A percentile compares a stretch with the other conserved stretches of the same genome.
These are phyloP conservation scores for Cryptococcus deneoformans DNA, from an alignment of 1,284 basidiomycete genomes.

Conservation along the genomic window DNA sequence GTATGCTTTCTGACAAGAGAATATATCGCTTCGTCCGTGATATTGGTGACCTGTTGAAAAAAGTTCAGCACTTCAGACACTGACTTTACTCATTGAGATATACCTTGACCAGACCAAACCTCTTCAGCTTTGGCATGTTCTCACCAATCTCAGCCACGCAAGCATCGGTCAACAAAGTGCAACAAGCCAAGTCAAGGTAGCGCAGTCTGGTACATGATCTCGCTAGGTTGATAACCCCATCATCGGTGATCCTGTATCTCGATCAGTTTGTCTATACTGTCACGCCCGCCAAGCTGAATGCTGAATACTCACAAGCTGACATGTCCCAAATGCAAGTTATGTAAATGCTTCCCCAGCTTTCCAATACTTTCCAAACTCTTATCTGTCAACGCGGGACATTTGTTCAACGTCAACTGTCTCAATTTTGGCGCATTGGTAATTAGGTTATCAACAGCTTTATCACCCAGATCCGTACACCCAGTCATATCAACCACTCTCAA, in stretches of 20 bases:
- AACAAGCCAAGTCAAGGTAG: conserved; percentile 97
- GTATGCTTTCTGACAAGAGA: conserved; percentile 69
- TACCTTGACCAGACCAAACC: conserved; percentile 91
- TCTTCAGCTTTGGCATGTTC: conserved; percentile 79
- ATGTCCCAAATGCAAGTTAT: conserved; percentile 95
- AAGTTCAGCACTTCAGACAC: background rate
- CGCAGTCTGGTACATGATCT: conserved; percentile 86
- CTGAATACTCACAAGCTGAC: conserved; percentile 56
- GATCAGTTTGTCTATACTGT: conserved; percentile 2
- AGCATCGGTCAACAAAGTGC: conserved; percentile 83
- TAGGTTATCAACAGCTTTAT: conserved; percentile 87
- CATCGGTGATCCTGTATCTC: conserved; percentile 74
- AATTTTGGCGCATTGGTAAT: conserved; percentile 84
- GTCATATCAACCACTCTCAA: conserved; percentile 89
- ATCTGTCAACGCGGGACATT: conserved; percentile 85
- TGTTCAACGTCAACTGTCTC: conserved; percentile 87
- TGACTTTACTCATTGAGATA: conserved; percentile 7
- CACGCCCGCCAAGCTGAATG: background rate
- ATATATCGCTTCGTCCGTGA: conserved; percentile 92
- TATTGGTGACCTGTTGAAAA: conserved; percentile 65
- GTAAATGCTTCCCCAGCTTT: conserved; percentile 82
- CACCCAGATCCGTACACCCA: conserved; percentile 74
- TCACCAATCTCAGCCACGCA: conserved; percentile 87
- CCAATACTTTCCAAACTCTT: conserved; percentile 80
- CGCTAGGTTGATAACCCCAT: conserved; percentile 78